Percentiles rank a stretch among this genome's conserved stretches.
These are phyloP conservation scores for Daucus carota DNA, from an alignment of 129 eudicot genomes.

Conservation along the genomic window DH1_v3.0 NC_030386.2:15044001-15044500, in stretches of 20 bases:
- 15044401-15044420: background rate
- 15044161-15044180: conserved; percentile 28
- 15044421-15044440: background rate
- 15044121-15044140: no score
- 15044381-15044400: background rate
- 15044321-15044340: no score
- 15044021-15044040: conserved; percentile 65
- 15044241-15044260: conserved; percentile 93
- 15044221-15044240: conserved; percentile 98
- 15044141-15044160: background rate
- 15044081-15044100: no score
- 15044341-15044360: background rate
- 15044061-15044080: background rate
- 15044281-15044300: background rate
- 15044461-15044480: no score
- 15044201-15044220: conserved; percentile 76
- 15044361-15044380: background rate
- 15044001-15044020: conserved; percentile 89
- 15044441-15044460: no score
- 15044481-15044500: no score
- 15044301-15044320: background rate
- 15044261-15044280: conserved; percentile 56
- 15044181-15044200: conserved; percentile 82
- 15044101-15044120: no score
- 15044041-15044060: conserved; percentile 37